Conservation (phyloP, 257 asterid genomes). For the Solanum paucissectum region DNA sequence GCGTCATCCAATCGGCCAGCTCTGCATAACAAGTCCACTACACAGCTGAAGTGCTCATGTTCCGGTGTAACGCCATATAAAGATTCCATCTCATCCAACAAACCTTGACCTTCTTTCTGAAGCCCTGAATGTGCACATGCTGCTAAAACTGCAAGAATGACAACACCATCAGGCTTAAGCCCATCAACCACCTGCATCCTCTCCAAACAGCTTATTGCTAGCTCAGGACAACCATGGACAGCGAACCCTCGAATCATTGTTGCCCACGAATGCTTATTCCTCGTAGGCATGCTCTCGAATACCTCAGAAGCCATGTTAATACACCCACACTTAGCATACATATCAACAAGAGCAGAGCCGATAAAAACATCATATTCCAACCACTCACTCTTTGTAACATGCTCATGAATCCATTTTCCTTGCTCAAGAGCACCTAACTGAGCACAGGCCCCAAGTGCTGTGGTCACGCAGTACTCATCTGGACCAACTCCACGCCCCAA, state of each 20-base stretch:
- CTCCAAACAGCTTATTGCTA: slow-evolving; percentile 19
- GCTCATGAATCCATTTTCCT: slow-evolving; percentile 68
- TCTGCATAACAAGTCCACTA: slow-evolving; percentile 27
- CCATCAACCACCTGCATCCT: slow-evolving; percentile 25
- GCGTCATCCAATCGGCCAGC: slow-evolving; percentile 23
- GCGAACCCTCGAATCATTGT: slow-evolving; percentile 25
- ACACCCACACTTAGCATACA: slow-evolving; percentile 77
- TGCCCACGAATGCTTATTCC: slow-evolving; percentile 26
- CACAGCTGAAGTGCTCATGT: slow-evolving; percentile 33
- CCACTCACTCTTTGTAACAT: slow-evolving; percentile 27
- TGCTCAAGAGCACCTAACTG: slow-evolving; percentile 38
- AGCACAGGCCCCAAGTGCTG: slow-evolving; percentile 52
- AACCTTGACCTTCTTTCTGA: slow-evolving; percentile 17
- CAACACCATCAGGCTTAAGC: slow-evolving; percentile 21
- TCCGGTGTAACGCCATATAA: slow-evolving; percentile 21
- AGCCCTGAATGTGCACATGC: slow-evolving; percentile 32
- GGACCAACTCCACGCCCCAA: slow-evolving; percentile 45
- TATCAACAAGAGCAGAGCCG: slow-evolving; percentile 64
- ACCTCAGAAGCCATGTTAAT: slow-evolving; percentile 46
- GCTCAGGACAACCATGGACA: slow-evolving; percentile 24
- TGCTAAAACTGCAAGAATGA: slow-evolving; percentile 24
- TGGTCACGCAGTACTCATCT: slow-evolving; percentile 57
- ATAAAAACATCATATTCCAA: slow-evolving; percentile 30
- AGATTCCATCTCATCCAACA: slow-evolving; percentile 23
- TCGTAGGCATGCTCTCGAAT: slow-evolving; percentile 31